Conservation (phyloP, 139 green algal genomes). For the Chlamydomonas applanata region DNA sequence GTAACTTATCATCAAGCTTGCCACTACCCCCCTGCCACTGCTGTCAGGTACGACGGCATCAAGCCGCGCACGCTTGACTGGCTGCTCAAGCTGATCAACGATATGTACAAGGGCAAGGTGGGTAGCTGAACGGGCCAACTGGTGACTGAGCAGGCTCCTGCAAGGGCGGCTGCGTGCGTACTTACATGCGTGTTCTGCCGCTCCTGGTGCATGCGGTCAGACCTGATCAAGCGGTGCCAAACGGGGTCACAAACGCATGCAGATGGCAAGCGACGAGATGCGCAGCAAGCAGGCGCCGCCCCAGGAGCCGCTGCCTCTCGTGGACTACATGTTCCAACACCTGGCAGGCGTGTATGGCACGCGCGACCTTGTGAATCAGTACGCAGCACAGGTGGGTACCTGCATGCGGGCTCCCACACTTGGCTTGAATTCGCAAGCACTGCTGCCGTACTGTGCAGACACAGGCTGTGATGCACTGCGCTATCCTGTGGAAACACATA, state of each 20-base stretch:
- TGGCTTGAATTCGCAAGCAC: no score
- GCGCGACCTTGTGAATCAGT: slow-evolving; percentile 45
- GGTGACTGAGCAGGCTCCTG: no score
- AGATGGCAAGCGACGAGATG: slow-evolving; percentile 21
- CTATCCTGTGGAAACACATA: no score
- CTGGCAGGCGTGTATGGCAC: slow-evolving; percentile 38
- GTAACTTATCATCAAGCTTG: no score
- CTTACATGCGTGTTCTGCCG: no score
- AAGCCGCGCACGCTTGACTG: slow-evolving; percentile 36
- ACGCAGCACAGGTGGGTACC: slow-evolving; percentile 35
- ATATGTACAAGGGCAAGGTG: slow-evolving; percentile 40
- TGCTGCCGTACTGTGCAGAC: no score
- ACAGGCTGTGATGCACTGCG: no score
- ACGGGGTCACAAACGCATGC: no score
- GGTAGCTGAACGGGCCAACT: neutral
- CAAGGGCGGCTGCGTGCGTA: no score
- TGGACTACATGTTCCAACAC: slow-evolving; percentile 49
- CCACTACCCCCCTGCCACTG: no score
- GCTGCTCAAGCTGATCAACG: slow-evolving; percentile 45
- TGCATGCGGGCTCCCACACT: slow-evolving; percentile 12
- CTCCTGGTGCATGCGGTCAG: no score
- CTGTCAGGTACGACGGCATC: slow-evolving; percentile 3
- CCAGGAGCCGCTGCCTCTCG: slow-evolving; percentile 36
- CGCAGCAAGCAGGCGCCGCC: slow-evolving; percentile 16
- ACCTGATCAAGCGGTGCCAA: no score